phyloP scores from a whole-genome alignment of 1,284 basidiomycete genomes.

The Pseudozyma sp. region DNA sequence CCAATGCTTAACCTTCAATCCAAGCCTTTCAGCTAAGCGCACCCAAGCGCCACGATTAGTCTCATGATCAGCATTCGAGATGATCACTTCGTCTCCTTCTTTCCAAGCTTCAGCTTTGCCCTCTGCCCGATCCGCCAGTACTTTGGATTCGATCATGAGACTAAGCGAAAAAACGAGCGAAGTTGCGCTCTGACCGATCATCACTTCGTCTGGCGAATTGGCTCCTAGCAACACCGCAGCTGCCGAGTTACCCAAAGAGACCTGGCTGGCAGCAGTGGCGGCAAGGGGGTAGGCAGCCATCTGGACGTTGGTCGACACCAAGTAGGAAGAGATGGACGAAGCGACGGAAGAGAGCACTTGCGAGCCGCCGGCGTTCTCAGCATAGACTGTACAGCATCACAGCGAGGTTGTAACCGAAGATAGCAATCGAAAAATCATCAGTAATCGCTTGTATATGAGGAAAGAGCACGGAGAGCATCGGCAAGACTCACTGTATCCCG shows the following conservation, averaged over 20 bases:
- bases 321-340: slow-evolving; percentile 76
- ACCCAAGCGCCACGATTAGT: slow-evolving; percentile 84
- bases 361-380: slow-evolving; percentile 83
- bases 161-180: slow-evolving; percentile 36
- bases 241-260: slow-evolving; percentile 73
- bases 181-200: slow-evolving; percentile 72
- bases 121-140: slow-evolving; percentile 54
- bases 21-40: slow-evolving; percentile 76
- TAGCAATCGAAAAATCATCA: not conserved
- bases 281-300: slow-evolving; percentile 77
- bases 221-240: slow-evolving; percentile 78
- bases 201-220: slow-evolving; percentile 75
- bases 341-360: slow-evolving; percentile 73
- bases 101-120: slow-evolving; percentile 75
- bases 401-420: too few relatives aligned
- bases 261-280: slow-evolving; percentile 73
- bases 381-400: slow-evolving; percentile 72
- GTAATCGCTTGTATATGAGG: not conserved
- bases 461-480: not conserved
- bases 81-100: slow-evolving; percentile 78
- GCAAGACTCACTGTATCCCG: slow-evolving; percentile 1
- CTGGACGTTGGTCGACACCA: slow-evolving; percentile 79
- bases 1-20: slow-evolving; percentile 76
- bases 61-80: slow-evolving; percentile 81
- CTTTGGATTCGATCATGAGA: slow-evolving; percentile 35